Evolutionary conservation across 495 filamentous ascomycete species (phyloP), one percentile per base, ranked within the genome.

Genomic region (Xylaria telfairii): DNA sequence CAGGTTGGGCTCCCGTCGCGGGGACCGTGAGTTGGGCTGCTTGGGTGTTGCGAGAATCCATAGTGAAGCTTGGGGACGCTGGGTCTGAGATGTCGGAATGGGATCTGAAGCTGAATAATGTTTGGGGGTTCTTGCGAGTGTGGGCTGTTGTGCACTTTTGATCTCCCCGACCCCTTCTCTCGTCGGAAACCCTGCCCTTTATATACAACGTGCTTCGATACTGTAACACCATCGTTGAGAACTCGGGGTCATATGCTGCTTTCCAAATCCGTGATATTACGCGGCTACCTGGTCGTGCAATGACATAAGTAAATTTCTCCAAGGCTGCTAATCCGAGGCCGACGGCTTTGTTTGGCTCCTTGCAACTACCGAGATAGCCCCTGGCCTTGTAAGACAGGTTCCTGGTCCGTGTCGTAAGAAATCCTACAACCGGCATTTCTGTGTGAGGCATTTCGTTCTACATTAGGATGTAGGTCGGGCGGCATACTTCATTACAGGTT

Each of bases 281-380:
- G 68, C 42, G 68, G 59, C 68, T 49, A 54, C 19, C 37, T 8
- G 47, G 68, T 70, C 37, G 68, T 70, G 59, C 60, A 70, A 70
- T 70, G 59, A 70, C 68, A 70, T 64, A 46, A 8, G 4, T 30
- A 8, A 8, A 17, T 46, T 39, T 15, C 7, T 24, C 21, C 0
- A 19, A 6, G 37, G 42, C 19, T 47, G 21, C 21, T 41, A 47
- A 21, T 57, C 39, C 17, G 19, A 59, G 53, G 66, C 44, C n/a
- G 46, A 51, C 28, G 37, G 32, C 26, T 4, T 59, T 7, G n/a
- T 32, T 47, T 44, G n/a, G 30, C 42, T 42, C 30, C 56, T 15
- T 39, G 67, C 26, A 62, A 28, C 21, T 49, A 44, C 67, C 67
- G 67, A 69, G 53, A 13, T 17, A 44, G 67, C 21, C 30, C 67